Conservation (phyloP, 331 rosid genomes). For the Stylosanthes scabra region DNA sequence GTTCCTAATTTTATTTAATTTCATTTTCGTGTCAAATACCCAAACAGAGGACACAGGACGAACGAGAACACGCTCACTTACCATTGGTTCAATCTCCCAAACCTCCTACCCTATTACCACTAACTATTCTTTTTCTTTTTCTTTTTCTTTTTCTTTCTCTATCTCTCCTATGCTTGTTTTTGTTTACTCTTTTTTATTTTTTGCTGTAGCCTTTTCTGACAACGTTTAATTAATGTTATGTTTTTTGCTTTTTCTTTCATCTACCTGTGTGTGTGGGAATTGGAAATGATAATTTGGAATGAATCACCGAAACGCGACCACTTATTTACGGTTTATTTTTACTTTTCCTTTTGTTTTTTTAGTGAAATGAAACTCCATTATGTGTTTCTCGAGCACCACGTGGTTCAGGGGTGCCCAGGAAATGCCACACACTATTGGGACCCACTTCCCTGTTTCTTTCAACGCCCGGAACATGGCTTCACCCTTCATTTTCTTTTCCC, state of each 20-base stretch:
- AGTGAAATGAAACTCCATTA: conserved; percentile 28
- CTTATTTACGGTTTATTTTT: not conserved
- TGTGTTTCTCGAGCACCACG: conserved; percentile 72
- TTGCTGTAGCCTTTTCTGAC: not conserved
- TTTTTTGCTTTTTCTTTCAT: not conserved
- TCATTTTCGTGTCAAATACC: too few relatives aligned
- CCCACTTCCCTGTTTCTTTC: conserved; percentile 53
- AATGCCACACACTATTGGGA: conserved; percentile 53
- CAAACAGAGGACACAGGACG: too few relatives aligned
- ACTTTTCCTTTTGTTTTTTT: not conserved
- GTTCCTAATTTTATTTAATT: conserved; percentile 35
- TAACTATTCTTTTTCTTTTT: not conserved
- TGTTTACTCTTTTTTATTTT: not conserved
- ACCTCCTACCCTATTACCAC: conserved; percentile 2
- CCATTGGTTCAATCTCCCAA: conserved; percentile 53
- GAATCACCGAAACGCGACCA: conserved; percentile 64
- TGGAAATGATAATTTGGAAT: not conserved
- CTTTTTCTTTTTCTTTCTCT: not conserved
- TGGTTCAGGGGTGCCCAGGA: conserved; percentile 66
- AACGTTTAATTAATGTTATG: not conserved
- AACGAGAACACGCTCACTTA: conserved; percentile 44
- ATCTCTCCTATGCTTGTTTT: not conserved
- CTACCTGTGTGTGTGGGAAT: not conserved
- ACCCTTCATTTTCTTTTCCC: not conserved
- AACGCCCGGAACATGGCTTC: conserved; percentile 44